Percentiles rank a stretch among this genome's conserved stretches.
Conservation (phyloP, 331 rosid genomes). For the Phaseolus coccineus region DNA sequence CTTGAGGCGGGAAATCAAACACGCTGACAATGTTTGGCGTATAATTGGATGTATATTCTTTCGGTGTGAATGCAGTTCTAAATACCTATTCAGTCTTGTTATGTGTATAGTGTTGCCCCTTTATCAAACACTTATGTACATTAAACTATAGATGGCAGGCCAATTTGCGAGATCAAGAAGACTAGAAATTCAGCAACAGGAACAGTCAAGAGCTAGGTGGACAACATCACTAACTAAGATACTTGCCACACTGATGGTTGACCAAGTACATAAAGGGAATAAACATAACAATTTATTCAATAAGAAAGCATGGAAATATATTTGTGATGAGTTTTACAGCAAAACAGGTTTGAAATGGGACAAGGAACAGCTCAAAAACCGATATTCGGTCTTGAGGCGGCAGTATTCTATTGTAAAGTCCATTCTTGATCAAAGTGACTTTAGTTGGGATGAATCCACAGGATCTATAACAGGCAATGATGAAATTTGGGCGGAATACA, state of each 20-base stretch:
- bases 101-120: neutral
- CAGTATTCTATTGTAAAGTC: constrained; percentile 60
- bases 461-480: constrained; percentile 63
- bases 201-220: constrained; percentile 79
- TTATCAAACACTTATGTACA: constrained; percentile 10
- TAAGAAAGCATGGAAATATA: constrained; percentile 72
- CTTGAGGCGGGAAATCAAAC: neutral
- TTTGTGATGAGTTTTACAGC: constrained; percentile 66
- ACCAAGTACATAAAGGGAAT: constrained; percentile 68
- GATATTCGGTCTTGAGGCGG: constrained; percentile 70
- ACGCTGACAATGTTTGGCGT: neutral
- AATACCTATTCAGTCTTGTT: neutral
- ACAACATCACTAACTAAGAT: constrained; percentile 63
- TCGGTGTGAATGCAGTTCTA: neutral
- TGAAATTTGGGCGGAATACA: constrained; percentile 66
- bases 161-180: constrained; percentile 58
- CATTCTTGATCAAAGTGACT: constrained; percentile 61
- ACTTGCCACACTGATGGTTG: constrained; percentile 69
- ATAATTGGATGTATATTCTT: neutral
- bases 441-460: constrained; percentile 70
- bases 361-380: constrained; percentile 81
- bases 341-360: constrained; percentile 79
- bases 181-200: constrained; percentile 57
- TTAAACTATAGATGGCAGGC: constrained; percentile 61
- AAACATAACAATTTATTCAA: constrained; percentile 61